Conservation (phyloP, 306 rosid species). For the Trichosanthes truncata region DNA sequence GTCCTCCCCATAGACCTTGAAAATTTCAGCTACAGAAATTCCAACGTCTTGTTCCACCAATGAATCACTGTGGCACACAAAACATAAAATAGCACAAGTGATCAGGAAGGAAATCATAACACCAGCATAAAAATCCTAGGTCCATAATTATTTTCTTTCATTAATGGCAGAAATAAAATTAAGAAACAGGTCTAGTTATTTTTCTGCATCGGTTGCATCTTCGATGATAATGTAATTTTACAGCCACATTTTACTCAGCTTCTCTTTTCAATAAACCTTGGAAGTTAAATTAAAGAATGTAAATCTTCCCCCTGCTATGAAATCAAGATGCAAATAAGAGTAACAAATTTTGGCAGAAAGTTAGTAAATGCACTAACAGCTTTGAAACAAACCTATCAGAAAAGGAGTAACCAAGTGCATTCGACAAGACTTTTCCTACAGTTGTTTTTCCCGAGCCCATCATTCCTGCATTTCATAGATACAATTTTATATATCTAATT, state of each 20-base stretch:
- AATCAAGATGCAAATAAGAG: background rate
- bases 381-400: conserved; percentile 56
- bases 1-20: conserved; percentile 67
- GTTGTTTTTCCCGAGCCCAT: conserved; percentile 99
- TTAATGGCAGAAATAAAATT: background rate
- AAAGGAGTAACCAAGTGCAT: conserved; percentile 70
- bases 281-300: background rate
- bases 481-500: conserved; percentile 7
- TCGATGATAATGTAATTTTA: background rate
- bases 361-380: background rate
- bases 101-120: background rate
- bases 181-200: background rate
- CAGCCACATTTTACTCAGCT: background rate
- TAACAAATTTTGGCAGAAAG: background rate
- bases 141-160: background rate
- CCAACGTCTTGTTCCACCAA: conserved; percentile 72
- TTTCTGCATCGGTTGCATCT: background rate
- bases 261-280: background rate
- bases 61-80: conserved; percentile 53
- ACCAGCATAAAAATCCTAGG: background rate
- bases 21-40: conserved; percentile 72
- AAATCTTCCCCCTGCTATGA: background rate
- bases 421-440: conserved; percentile 76
- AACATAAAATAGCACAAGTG: conserved; percentile 2
- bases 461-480: conserved; percentile 65